Evolutionary conservation across 345 rosid genomes (phyloP).

Genomic region (Microcos paniculata): DNA sequence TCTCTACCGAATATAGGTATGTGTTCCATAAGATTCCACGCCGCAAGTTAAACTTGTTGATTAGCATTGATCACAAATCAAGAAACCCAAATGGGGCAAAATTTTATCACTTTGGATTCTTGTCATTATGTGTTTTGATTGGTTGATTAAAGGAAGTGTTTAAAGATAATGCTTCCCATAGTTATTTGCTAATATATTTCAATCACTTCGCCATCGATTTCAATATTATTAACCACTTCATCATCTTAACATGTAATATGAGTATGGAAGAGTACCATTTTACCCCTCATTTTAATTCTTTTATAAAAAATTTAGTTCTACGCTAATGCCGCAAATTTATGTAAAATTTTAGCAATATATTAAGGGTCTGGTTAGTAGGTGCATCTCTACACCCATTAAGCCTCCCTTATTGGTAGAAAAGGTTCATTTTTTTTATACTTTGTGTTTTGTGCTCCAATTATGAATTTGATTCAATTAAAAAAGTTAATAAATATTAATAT

Average conservation of each 20-base stretch:
- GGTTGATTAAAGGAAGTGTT: constrained; percentile 25
- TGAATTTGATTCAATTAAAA: too few species aligned
- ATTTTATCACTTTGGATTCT: constrained; percentile 30
- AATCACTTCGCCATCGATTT: not conserved
- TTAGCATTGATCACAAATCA: constrained; percentile 7
- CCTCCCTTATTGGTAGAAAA: too few species aligned
- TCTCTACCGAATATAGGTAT: constrained; percentile 2
- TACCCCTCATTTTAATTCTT: too few species aligned
- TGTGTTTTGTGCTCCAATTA: too few species aligned
- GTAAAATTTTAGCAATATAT: too few species aligned
- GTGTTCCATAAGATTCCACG: constrained; percentile 28
- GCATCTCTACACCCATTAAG: too few species aligned
- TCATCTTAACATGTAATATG: not conserved
- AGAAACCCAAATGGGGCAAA: not conserved
- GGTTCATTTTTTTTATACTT: too few species aligned
- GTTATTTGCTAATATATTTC: not conserved
- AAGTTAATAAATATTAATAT: too few species aligned
- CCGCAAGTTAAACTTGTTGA: not conserved
- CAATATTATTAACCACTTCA: not conserved
- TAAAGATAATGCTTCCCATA: not conserved
- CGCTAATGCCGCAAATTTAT: too few species aligned
- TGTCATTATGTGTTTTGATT: constrained; percentile 18
- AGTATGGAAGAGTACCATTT: too few species aligned
- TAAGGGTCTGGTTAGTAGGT: too few species aligned
- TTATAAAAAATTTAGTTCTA: too few species aligned